Conservation (phyloP, 225 moss, liverwort and hornwort species). For the Sphagnum tenellum region DNA sequence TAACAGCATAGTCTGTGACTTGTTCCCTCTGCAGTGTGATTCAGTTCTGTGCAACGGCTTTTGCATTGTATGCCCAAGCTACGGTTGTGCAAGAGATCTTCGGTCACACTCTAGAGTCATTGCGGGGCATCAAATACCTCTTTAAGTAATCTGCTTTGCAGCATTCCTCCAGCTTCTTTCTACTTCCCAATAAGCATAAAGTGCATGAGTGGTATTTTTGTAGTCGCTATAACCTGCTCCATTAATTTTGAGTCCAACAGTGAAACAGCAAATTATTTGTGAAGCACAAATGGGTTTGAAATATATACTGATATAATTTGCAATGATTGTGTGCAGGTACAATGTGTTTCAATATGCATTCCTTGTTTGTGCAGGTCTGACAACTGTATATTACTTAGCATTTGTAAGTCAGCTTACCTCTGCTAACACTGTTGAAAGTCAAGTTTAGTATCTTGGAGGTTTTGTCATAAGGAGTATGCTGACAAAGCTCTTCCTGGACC, state of each 20-base stretch:
- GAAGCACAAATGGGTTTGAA: too few species aligned
- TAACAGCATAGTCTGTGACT: too few species aligned
- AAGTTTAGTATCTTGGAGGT: neutral
- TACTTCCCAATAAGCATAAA: neutral
- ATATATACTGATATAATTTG: neutral
- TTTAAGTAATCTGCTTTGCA: constrained; percentile 29
- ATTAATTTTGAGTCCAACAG: too few species aligned
- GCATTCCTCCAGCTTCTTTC: neutral
- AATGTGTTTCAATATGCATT: constrained; percentile 70
- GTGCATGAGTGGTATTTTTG: too few species aligned
- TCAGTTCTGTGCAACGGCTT: constrained; percentile 69
- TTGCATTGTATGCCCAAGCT: constrained; percentile 68
- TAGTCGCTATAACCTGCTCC: too few species aligned
- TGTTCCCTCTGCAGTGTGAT: constrained; percentile 42
- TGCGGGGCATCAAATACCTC: constrained; percentile 69
- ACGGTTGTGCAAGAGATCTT: constrained; percentile 77
- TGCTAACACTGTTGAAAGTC: neutral
- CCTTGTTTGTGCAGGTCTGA: constrained; percentile 45
- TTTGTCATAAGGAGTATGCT: neutral
- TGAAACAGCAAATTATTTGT: too few species aligned
- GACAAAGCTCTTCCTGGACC: neutral
- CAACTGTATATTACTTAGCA: constrained; percentile 44
- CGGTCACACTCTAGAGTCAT: constrained; percentile 52
- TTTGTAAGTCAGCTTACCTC: constrained; percentile 38
- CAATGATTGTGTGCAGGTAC: constrained; percentile 31